Base-by-base conservation (phyloP, 2,329 filamentous ascomycete genomes). In the Calonectria pteridis region DNA sequence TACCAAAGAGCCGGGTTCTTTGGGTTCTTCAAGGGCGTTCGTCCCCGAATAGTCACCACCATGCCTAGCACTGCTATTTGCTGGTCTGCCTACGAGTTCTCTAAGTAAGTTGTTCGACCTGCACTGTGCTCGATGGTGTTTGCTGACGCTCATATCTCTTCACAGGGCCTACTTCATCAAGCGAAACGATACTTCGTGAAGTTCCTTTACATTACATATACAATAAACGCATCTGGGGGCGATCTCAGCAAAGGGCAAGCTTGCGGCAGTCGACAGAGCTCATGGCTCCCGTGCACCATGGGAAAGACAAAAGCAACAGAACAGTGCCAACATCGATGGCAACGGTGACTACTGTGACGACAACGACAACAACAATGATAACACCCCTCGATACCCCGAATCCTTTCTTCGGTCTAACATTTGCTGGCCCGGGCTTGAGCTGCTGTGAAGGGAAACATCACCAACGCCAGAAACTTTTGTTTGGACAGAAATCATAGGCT, bases 1-100 rank as follows among this genome's bases (percentile, higher is more conserved):
- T 94, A 95, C 84, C 91, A 91, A 80, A 92, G 96, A 82, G 96
- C 98, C 83, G 97, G 97, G 43, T 89, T 94, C 81, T 89, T 88
- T 71, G 97, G 97, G 4, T 99, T 98, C 86, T 96, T 98, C 87
- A 96, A 97, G 83, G 97, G 97, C 53, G 91, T 98, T 83, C 93
- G 94, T 80, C 97, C 97, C 59, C 91, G 97, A 81, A 93, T 99
- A 62, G 93, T 99, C 75, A 98, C 96, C 14, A 98, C 97, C 1
- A 98, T 98, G 94, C 97, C 97, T 26, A 98, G 96, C 86, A 99
- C 97, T 40, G 97, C 97, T n/a, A 99, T 99, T 82, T 99, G 97
- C 89, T 99, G 97, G 97, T 97, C 91, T 49, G 91, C 91, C 35
- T 93, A 93, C 79, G 91, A 93, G 81, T 91, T 91, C 76, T 93